Conservation (phyloP, 2,329 filamentous ascomycete genomes). For the Acrocalymma vagum region DNA sequence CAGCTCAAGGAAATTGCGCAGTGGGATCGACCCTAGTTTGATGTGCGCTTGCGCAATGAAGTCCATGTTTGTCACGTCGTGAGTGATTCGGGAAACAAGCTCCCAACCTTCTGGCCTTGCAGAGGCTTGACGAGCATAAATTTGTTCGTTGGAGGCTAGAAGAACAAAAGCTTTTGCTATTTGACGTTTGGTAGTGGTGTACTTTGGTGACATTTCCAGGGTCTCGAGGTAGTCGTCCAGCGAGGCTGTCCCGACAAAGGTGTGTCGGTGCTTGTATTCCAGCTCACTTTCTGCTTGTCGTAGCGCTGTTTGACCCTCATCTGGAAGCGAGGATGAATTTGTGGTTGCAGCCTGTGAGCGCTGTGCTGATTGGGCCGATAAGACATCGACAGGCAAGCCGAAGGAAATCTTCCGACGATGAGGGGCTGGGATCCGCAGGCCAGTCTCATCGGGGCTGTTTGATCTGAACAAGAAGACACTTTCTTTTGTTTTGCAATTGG, state of each 20-base stretch:
- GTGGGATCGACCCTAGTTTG: slow-evolving; percentile 35
- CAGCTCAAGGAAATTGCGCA: slow-evolving; percentile 34
- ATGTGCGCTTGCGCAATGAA: slow-evolving; percentile 32
- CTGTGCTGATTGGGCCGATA: too few species aligned
- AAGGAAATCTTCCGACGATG: too few species aligned
- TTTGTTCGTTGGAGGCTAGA: slow-evolving; percentile 36
- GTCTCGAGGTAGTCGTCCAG: slow-evolving; percentile 38
- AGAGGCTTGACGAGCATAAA: slow-evolving; percentile 33
- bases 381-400: too few species aligned
- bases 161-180: slow-evolving; percentile 34
- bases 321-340: too few species aligned
- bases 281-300: slow-evolving; percentile 32
- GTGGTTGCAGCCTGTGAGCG: too few species aligned
- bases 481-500: too few species aligned
- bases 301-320: background rate
- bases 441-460: too few species aligned
- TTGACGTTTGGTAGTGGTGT: slow-evolving; percentile 26
- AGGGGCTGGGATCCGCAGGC: too few species aligned
- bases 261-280: slow-evolving; percentile 44
- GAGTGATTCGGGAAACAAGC: slow-evolving; percentile 31
- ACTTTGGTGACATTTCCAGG: slow-evolving; percentile 28
- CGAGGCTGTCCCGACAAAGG: slow-evolving; percentile 41
- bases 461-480: too few species aligned
- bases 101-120: slow-evolving; percentile 31
- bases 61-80: slow-evolving; percentile 26